A percentile compares a stretch with the other conserved stretches of the same genome.
phyloP scores from a whole-genome alignment of 352 stramenopile genomes.

The Saprolegnia diclina region DNA sequence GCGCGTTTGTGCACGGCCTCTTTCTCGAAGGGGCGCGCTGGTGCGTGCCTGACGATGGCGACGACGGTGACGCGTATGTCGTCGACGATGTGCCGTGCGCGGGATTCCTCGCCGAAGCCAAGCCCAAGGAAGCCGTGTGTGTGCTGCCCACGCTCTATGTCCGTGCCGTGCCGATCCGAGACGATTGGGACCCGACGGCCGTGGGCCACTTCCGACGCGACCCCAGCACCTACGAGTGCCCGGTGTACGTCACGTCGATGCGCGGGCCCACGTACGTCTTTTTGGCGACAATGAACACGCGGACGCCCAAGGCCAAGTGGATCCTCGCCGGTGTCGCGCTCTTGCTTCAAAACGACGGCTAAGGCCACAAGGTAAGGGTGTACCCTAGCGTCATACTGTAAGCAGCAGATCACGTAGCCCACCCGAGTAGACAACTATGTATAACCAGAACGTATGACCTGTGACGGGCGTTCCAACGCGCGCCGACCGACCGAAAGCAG shows the following conservation, averaged over 20 bases:
- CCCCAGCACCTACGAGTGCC: slow-evolving; percentile 89
- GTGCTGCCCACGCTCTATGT: slow-evolving; percentile 88
- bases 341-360: slow-evolving; percentile 90
- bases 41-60: slow-evolving; percentile 68
- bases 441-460: no score
- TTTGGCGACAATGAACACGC: slow-evolving; percentile 91
- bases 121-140: slow-evolving; percentile 88
- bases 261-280: slow-evolving; percentile 95
- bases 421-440: no score
- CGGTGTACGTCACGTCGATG: slow-evolving; percentile 94
- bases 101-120: slow-evolving; percentile 82
- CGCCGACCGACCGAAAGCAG: no score
- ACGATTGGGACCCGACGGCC: slow-evolving; percentile 89
- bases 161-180: slow-evolving; percentile 88
- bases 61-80: slow-evolving; percentile 70
- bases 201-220: slow-evolving; percentile 91
- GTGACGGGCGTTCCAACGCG: no score
- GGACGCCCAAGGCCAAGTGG: slow-evolving; percentile 85
- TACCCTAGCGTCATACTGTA: no score
- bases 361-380: no score
- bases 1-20: slow-evolving; percentile 91
- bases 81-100: slow-evolving; percentile 81
- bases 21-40: slow-evolving; percentile 93
- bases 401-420: no score
- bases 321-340: slow-evolving; percentile 88